Evolutionary conservation across 306 rosid species (phyloP), one percentile per base, ranked within the genome.

Genomic region (Lablab purpureus): DNA sequence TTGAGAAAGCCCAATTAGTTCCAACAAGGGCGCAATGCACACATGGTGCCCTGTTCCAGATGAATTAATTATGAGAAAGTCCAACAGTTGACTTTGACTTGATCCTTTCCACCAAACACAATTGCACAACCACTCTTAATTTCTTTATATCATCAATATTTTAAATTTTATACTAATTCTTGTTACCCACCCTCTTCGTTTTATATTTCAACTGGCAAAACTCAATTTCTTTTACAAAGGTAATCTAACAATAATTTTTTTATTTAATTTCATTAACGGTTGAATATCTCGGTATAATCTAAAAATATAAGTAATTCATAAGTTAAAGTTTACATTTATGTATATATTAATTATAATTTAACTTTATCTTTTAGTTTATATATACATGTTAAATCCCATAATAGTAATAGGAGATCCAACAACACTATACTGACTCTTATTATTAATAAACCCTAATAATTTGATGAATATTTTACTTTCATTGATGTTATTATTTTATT

Each of bases 41-140:
- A 9, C 37, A 18, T 71, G 30, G 0, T 45, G 32, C 63, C 30
- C 47, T n/a, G 2, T 30, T 28, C 3, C 32, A 8, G 47, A 49
- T 30, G 0, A 30, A 15, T 23, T 0, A 37, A 55, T 55, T 55
- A 36, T 14, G 8, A 43, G 43, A 0, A 59, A 45, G 30, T 59
- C 41, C 21, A 75, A 45, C 45, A 60, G 27, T 41, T 59, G 59
- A 75, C 71, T 74, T 74, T 64, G 80, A 76, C 51, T 76, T 64
- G 73, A 77, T 36, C 55, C 0, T 37, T 34, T 77, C 75, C 28
- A 36, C 67, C 3, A 17, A 66, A 9, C 55, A 51, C 12, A 25
- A 22, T 5, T 28, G 22, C 45, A 62, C 68, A 47, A 30, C 34
- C 4, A 19, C 28, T 59, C 7, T 19, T 47, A 36, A 30, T 27